These are phyloP conservation scores for Neonectria hederae DNA, from an alignment of 2,329 filamentous ascomycete species.

Conservation along the genomic window DNA sequence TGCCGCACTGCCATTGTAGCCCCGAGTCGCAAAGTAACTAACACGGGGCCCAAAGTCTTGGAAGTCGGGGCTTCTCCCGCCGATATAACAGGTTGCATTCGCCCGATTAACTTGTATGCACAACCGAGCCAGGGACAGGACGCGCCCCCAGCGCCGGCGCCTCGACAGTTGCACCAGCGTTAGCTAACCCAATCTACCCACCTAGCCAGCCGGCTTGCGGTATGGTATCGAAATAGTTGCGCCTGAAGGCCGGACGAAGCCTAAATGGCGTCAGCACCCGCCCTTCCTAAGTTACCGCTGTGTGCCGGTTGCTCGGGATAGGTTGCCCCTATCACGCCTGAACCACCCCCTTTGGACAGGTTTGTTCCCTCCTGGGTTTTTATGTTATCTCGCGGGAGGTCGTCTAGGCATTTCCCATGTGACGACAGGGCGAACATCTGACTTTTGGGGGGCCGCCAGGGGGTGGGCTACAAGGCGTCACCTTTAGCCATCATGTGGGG, in stretches of 20 bases:
- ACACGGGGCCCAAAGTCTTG: neutral
- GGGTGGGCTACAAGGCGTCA: constrained; percentile 15
- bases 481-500: constrained; percentile 26
- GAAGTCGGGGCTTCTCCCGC: neutral
- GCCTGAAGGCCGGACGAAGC: neutral
- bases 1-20: neutral
- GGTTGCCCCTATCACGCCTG: neutral
- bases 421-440: constrained; percentile 23
- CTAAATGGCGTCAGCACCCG: neutral
- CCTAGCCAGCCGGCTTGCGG: neutral
- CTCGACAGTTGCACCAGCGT: constrained; percentile 10
- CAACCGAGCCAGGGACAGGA: constrained; percentile 19
- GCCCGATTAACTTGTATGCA: constrained; percentile 19
- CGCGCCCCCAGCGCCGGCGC: constrained; percentile 14
- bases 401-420: constrained; percentile 18
- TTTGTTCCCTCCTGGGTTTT: neutral
- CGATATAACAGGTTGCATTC: constrained; percentile 8
- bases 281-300: neutral
- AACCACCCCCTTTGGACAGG: neutral
- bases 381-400: constrained; percentile 10
- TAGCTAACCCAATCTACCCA: neutral
- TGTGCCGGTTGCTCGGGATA: neutral
- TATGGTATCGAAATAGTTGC: neutral
- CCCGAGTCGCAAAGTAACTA: neutral
- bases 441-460: constrained; percentile 15